Base-by-base conservation (phyloP, 2,329 filamentous ascomycete species). In the Penicillium sumatraense region DNA sequence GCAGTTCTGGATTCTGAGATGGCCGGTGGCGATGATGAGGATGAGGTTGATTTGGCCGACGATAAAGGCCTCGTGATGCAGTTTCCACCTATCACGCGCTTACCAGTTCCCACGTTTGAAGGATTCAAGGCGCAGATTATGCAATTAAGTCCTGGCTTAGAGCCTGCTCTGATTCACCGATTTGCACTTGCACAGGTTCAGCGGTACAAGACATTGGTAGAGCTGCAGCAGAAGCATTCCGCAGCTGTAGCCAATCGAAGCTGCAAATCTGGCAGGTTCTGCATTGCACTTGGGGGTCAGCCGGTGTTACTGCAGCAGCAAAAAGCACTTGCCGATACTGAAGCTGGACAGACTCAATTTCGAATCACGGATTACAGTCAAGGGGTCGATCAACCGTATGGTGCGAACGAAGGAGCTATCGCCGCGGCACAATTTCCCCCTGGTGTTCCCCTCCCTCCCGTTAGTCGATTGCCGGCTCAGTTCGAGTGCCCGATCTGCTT, bases 401-500 rank as follows among this genome's bases (percentile, higher is more conserved):
- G 82, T n/a, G 65, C 76, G 4, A 80, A 83, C 1, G 91, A 96
- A 63, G 87, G 86, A 2, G 81, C 84, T 3, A 86, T 93, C 44
- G 86, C 81, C 11, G 79, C 83, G 9, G 89, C 92, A 16, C 89
- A 86, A 59, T 96, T 96, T 67, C 91, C 92, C 0, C 75, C 77
- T 3, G 90, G 91, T 20, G 91, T 96, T 5, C 91, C 91, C 6
- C 83, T 91, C 73, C 93, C 93, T 5, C 91, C 91, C 1, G 88
- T 91, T 2, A 82, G 80, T 54, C 83, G 84, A 14, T 81, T 97
- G 6, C 93, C 93, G 0, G 91, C 92, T 3, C 87, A 93, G 68
- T 93, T 96, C 58, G 93, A 97, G 76, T 97, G 93, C 64, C 88
- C 89, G 33, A 79, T 96, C 20, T 96, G 93, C 76, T 96, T 91